These are phyloP conservation scores for Pseudozyma sp. DNA, from an alignment of 1,284 basidiomycete genomes.

Conservation along the genomic window DNA sequence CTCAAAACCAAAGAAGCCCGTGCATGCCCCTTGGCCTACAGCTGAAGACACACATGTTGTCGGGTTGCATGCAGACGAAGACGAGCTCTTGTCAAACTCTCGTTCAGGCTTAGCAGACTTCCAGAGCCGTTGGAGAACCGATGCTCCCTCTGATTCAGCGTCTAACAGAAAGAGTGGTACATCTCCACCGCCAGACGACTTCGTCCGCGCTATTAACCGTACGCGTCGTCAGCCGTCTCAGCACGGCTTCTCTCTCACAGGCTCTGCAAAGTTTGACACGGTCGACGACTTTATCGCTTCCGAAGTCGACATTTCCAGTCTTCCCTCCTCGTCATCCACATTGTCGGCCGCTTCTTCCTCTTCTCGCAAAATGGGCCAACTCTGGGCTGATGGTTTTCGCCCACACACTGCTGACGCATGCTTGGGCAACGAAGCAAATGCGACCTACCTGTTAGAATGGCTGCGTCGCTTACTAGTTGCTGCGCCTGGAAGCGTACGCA, in stretches of 20 bases:
- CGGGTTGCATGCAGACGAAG: slow-evolving; percentile 9
- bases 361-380: slow-evolving; percentile 4
- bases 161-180: no score
- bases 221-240: slow-evolving; percentile 7
- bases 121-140: slow-evolving; percentile 15
- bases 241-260: slow-evolving; percentile 3
- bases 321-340: slow-evolving; percentile 3
- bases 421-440: slow-evolving; percentile 42
- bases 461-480: slow-evolving; percentile 46
- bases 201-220: slow-evolving; percentile 17
- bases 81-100: not conserved
- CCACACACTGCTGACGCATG: slow-evolving; percentile 32
- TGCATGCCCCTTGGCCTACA: slow-evolving; percentile 30
- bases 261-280: not conserved
- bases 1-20: slow-evolving; percentile 28
- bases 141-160: not conserved
- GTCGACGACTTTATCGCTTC: slow-evolving; percentile 19
- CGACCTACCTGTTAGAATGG: slow-evolving; percentile 53
- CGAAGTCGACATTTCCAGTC: slow-evolving; percentile 2
- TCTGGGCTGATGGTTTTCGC: slow-evolving; percentile 48
- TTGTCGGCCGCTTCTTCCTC: not conserved
- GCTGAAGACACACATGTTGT: slow-evolving; percentile 22
- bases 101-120: slow-evolving; percentile 13
- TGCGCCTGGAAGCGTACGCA: slow-evolving; percentile 15
- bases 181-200: slow-evolving; percentile 11